Evolutionary conservation across 2,329 filamentous ascomycete species (phyloP).

Genomic region (Stenocarpella maydis): DNA sequence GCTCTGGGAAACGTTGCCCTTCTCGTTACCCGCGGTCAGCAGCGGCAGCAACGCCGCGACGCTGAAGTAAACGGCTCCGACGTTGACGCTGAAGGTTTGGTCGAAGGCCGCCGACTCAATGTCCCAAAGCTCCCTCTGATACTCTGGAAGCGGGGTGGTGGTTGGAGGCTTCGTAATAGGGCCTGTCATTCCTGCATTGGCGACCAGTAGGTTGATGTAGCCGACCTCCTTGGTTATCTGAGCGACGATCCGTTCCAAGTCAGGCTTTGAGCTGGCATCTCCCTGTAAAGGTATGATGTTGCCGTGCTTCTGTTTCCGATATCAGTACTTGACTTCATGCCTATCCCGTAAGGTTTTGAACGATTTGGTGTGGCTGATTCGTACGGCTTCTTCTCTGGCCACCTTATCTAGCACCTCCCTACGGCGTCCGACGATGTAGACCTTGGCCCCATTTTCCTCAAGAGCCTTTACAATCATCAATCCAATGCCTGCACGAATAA

Average conservation of each 20-base stretch:
- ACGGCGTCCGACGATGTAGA: constrained; percentile 54
- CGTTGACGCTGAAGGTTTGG: constrained; percentile 67
- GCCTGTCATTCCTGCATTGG: constrained; percentile 59
- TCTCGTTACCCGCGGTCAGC: constrained; percentile 66
- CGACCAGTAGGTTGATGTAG: constrained; percentile 64
- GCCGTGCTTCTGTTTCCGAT: constrained; percentile 40
- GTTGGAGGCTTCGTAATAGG: constrained; percentile 3
- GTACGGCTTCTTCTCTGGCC: constrained; percentile 32
- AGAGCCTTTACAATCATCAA: constrained; percentile 33
- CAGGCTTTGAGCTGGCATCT: constrained; percentile 47
- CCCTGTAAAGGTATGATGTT: constrained; percentile 43
- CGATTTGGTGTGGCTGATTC: not conserved
- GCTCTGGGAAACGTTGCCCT: constrained; percentile 39
- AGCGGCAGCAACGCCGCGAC: constrained; percentile 74
- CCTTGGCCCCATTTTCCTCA: constrained; percentile 47
- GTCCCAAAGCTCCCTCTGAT: constrained; percentile 55
- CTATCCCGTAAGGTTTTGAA: not conserved
- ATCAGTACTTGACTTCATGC: not conserved
- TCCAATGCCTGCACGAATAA: constrained; percentile 38
- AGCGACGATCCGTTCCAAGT: constrained; percentile 63
- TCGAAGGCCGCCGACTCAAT: constrained; percentile 53
- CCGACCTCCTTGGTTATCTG: constrained; percentile 61
- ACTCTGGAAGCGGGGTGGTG: constrained; percentile 32
- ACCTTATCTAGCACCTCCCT: constrained; percentile 50
- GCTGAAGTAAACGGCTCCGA: constrained; percentile 71